These are phyloP conservation scores for Agrocybe praecox DNA, from an alignment of 768 basidiomycete species.

Conservation along the genomic window DNA sequence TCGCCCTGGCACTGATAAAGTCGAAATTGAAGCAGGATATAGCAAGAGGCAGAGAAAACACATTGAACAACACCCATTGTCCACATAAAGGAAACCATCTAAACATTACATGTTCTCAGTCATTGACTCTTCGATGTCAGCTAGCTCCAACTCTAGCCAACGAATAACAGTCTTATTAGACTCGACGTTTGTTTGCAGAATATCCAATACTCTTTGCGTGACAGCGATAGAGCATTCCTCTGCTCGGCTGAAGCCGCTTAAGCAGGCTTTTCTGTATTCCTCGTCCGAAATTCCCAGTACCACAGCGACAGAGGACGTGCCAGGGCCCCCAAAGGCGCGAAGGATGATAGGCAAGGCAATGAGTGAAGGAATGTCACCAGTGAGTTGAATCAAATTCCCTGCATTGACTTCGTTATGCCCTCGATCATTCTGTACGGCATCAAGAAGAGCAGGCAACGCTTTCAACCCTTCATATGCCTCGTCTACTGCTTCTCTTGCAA, in stretches of 20 bases:
- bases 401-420: conserved; percentile 29
- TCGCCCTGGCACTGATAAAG: neutral
- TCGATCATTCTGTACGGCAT: conserved; percentile 36
- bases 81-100: neutral
- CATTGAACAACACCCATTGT: neutral
- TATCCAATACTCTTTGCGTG: conserved; percentile 57
- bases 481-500: conserved; percentile 81
- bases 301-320: conserved; percentile 45
- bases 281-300: conserved; percentile 62
- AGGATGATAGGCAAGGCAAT: conserved; percentile 73
- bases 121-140: conserved; percentile 24
- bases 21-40: neutral
- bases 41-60: neutral
- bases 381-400: conserved; percentile 52
- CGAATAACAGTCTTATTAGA: conserved; percentile 37
- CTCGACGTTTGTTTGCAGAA: conserved; percentile 36
- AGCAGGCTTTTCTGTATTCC: conserved; percentile 67
- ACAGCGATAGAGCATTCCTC: conserved; percentile 70
- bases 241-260: conserved; percentile 76
- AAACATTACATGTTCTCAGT: conserved; percentile 4
- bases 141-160: conserved; percentile 54
- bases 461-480: conserved; percentile 72
- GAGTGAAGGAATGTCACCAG: conserved; percentile 70
- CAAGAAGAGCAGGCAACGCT: conserved; percentile 59
- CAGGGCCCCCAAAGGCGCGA: conserved; percentile 40